Base-by-base conservation (phyloP, 805 yeast species). In the Saturnispora hagleri region DNA sequence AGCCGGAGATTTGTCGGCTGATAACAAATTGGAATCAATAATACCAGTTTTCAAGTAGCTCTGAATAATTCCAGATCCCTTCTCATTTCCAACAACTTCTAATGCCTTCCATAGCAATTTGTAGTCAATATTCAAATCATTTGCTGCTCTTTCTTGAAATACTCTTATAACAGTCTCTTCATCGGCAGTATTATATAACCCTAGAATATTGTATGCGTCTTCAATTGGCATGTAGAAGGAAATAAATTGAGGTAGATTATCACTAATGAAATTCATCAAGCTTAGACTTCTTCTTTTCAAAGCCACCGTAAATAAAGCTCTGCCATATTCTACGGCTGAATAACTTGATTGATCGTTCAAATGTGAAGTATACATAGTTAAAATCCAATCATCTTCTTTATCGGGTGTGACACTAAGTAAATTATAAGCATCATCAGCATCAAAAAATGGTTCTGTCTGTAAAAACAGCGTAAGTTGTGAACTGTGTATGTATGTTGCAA, bases 1-100 rank as follows among this genome's bases (percentile, higher is more conserved):
- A 3, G 89, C 87, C 0, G 99, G 99, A 79, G 91, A 82, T 47
- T 79, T 76, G 15, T 77, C 82, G 0, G 80, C 77, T 0, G 89
- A 82, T 18, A 86, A 65, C 2, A 76, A 65, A 9, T 75, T 68
- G 4, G 81, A 76, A 62, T 84, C 87, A 36, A 84, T 69, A 20
- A 75, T 67, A 0, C 96, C 95, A 0, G 80, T 73, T 40, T 70
- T 71, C 33, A 89, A 67, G 58, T 74, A 89, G 12, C 80, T 73
- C 4, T 63, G 61, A 15, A 89, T 74, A 13, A 83, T 62, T 41
- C 75, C 73, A 7, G 89, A 81, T 26, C 78, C 72, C 54, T 78
- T 76, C 5, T 69, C 66, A 6, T 68, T 69, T 0, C 85, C 89
- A 46, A 88, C 71, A 2, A 72, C 66, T 35, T 77, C 70, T 43